phyloP scores from a whole-genome alignment of 169 alveolate genomes.

The Plasmodium sp. region DNA sequence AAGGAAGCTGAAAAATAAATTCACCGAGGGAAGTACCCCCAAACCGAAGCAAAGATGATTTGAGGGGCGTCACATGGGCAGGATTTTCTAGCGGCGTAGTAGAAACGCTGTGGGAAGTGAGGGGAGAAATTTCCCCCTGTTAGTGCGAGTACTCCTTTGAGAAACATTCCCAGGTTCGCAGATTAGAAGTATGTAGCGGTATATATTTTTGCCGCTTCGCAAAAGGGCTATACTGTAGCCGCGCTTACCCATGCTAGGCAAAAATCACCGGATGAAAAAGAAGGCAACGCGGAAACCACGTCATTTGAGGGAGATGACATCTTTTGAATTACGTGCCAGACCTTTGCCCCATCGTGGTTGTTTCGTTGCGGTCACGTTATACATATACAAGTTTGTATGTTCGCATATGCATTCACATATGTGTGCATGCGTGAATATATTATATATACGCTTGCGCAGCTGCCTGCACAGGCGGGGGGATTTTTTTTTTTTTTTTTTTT shows the following conservation, averaged over 20 bases:
- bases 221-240: not conserved
- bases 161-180: not conserved
- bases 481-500: not conserved
- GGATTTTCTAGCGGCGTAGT: not conserved
- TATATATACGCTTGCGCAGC: not conserved
- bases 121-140: not conserved
- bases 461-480: not conserved
- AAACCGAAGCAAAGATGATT: constrained; percentile 78
- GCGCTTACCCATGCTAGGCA: not conserved
- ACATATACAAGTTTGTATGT: not conserved
- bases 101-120: not conserved
- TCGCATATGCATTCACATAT: not conserved
- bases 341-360: not conserved
- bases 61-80: not conserved
- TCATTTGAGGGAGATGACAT: not conserved
- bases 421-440: not conserved
- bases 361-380: not conserved
- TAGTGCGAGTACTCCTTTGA: not conserved
- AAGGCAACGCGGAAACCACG: not conserved
- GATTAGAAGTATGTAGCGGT: not conserved
- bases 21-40: constrained; percentile 96
- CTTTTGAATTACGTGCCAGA: not conserved
- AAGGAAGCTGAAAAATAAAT: constrained; percentile 96
- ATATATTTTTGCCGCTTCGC: not conserved
- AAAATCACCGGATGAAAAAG: not conserved